Evolutionary conservation across 2,329 filamentous ascomycete species (phyloP).

Genomic region (Drechslera avenae): DNA sequence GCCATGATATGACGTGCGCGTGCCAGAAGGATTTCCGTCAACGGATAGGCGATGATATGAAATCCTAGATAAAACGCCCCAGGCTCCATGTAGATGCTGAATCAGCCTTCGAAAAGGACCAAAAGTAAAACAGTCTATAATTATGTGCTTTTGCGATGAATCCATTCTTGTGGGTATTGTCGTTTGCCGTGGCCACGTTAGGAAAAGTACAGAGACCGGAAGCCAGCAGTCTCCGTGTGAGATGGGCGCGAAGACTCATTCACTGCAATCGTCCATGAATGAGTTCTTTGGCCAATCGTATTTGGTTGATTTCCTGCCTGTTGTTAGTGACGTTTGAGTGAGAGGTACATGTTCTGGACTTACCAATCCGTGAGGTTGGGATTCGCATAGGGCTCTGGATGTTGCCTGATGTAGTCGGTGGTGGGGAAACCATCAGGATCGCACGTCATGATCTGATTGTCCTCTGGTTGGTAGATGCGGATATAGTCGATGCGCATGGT

Average conservation of each 20-base stretch:
- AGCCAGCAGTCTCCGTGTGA: constrained; percentile 24
- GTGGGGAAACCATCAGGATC: constrained; percentile 71
- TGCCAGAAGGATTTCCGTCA: constrained; percentile 6
- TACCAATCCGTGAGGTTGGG: constrained; percentile 69
- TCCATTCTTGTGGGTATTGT: constrained; percentile 33
- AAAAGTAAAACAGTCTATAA: constrained; percentile 34
- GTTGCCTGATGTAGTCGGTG: constrained; percentile 68
- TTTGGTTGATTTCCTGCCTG: constrained; percentile 52
- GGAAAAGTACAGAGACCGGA: constrained; percentile 18
- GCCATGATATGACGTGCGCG: neutral
- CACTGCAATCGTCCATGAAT: constrained; percentile 62
- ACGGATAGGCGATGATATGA: constrained; percentile 15
- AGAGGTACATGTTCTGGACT: constrained; percentile 24
- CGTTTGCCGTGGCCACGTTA: constrained; percentile 37
- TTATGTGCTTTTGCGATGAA: constrained; percentile 35
- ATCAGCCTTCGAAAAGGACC: constrained; percentile 16
- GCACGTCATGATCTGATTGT: constrained; percentile 65
- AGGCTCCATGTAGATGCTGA: constrained; percentile 32
- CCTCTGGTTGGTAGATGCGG: constrained; percentile 70
- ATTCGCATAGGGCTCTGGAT: constrained; percentile 66
- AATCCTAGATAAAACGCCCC: constrained; percentile 25
- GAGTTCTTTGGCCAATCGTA: constrained; percentile 67
- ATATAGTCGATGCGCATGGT: constrained; percentile 72
- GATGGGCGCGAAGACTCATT: constrained; percentile 15
- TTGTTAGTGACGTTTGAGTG: constrained; percentile 13